These are phyloP conservation scores for Globisporangium perplexum DNA, from an alignment of 352 stramenopile species.

Conservation along the genomic window DNA sequence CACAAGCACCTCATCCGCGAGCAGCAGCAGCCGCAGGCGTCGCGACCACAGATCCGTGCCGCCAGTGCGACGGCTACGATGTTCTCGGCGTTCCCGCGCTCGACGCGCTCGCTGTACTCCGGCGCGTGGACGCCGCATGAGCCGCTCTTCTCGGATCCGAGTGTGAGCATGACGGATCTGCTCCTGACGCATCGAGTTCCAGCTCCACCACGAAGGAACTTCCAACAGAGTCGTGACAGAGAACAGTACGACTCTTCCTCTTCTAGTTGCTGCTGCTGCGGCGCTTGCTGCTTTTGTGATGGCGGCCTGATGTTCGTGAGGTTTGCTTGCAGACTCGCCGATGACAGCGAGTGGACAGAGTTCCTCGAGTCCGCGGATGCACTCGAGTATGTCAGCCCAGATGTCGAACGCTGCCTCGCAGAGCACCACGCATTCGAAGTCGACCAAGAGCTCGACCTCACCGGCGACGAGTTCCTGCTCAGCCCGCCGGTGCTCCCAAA, in stretches of 20 bases:
- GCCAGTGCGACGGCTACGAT: neutral
- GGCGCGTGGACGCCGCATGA: neutral
- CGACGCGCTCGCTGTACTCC: neutral
- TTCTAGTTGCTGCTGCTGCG: neutral
- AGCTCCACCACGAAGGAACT: neutral
- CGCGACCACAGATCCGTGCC: neutral
- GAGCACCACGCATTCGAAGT: constrained; percentile 27
- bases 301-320: too few relatives aligned
- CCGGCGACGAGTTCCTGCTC: constrained; percentile 51
- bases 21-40: neutral
- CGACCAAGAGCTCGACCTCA: constrained; percentile 62
- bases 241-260: neutral
- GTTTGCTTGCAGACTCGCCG: neutral
- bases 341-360: constrained; percentile 36
- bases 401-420: constrained; percentile 41
- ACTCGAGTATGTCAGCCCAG: constrained; percentile 65
- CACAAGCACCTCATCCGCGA: constrained; percentile 9
- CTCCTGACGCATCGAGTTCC: neutral
- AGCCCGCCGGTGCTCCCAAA: constrained; percentile 29
- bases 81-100: neutral
- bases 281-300: too few relatives aligned
- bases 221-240: neutral
- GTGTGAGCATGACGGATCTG: constrained; percentile 14
- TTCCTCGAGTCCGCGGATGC: constrained; percentile 32
- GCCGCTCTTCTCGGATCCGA: constrained; percentile 1